Percentiles rank a stretch among this genome's conserved stretches.
These are phyloP conservation scores for Mycena citricolor DNA, from an alignment of 1,284 basidiomycete species.

Conservation along the genomic window DNA sequence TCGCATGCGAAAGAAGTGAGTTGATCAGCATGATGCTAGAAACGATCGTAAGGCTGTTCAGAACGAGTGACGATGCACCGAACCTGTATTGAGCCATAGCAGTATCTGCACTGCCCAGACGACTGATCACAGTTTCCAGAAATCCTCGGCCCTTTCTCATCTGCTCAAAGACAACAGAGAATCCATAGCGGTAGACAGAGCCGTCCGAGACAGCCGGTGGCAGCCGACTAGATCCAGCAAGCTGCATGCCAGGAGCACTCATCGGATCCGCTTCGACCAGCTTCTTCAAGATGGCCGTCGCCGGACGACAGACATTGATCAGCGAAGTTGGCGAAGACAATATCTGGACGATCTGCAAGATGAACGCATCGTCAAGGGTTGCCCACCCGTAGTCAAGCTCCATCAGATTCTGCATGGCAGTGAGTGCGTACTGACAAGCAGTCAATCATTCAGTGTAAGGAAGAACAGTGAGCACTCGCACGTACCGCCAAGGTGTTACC, in stretches of 20 bases:
- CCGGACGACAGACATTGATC: constrained; percentile 96
- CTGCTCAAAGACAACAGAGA: constrained; percentile 78
- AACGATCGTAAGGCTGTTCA: constrained; percentile 11
- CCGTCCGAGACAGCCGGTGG: constrained; percentile 54
- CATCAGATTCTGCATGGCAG: constrained; percentile 85
- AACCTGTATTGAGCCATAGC: constrained; percentile 84
- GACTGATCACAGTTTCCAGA: constrained; percentile 75
- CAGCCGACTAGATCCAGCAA: constrained; percentile 60
- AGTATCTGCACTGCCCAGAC: constrained; percentile 80
- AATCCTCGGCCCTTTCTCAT: constrained; percentile 69
- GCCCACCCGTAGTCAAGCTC: constrained; percentile 83
- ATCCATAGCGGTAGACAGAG: constrained; percentile 80
- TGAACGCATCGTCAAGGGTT: constrained; percentile 68
- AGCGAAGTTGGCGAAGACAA: constrained; percentile 73
- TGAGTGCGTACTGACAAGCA: constrained; percentile 68
- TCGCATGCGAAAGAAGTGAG: constrained; percentile 77
- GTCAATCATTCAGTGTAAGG: constrained; percentile 12
- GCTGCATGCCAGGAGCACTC: constrained; percentile 55
- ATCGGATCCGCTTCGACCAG: constrained; percentile 80
- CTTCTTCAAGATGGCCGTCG: constrained; percentile 89
- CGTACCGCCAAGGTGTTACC: constrained; percentile 86
- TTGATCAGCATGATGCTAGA: constrained; percentile 87
- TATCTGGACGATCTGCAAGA: constrained; percentile 78
- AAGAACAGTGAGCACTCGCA: constrained; percentile 17
- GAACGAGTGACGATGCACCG: constrained; percentile 25